Evolutionary conservation across 2,329 filamentous ascomycete species (phyloP).

Genomic region (Fusarium algeriense): DNA sequence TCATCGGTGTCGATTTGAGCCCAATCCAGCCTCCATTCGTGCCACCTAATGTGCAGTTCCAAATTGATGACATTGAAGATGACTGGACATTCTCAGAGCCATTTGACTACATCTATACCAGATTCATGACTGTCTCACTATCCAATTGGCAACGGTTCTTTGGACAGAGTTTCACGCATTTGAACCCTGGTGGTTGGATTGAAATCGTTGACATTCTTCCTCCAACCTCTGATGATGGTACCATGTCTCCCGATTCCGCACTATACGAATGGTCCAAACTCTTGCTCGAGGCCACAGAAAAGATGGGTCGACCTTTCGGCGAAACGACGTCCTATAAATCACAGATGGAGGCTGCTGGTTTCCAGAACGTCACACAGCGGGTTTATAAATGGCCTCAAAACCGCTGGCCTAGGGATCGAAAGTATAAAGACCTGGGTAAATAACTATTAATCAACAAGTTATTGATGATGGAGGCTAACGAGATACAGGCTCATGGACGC

Average conservation of each 20-base stretch:
- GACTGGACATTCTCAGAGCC: constrained; percentile 39
- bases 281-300: constrained; percentile 43
- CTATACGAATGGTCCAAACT: constrained; percentile 41
- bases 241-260: constrained; percentile 25
- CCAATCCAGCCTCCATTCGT: constrained; percentile 37
- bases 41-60: constrained; percentile 43
- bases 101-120: constrained; percentile 44
- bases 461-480: neutral
- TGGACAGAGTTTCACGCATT: constrained; percentile 30
- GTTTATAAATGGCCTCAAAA: constrained; percentile 61
- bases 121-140: constrained; percentile 39
- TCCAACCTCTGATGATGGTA: constrained; percentile 15
- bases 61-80: constrained; percentile 44
- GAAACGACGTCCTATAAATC: constrained; percentile 34
- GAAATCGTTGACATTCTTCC: constrained; percentile 41
- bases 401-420: constrained; percentile 62
- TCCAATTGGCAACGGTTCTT: constrained; percentile 39
- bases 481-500: constrained; percentile 21
- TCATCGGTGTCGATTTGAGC: constrained; percentile 39
- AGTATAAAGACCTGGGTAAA: constrained; percentile 62
- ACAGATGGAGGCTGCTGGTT: constrained; percentile 62
- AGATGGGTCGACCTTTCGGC: constrained; percentile 46
- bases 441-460: no score
- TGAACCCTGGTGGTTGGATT: constrained; percentile 42
- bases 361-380: constrained; percentile 60